phyloP scores from a whole-genome alignment of 352 stramenopile species.

The Blastocystis sp. region DNA sequence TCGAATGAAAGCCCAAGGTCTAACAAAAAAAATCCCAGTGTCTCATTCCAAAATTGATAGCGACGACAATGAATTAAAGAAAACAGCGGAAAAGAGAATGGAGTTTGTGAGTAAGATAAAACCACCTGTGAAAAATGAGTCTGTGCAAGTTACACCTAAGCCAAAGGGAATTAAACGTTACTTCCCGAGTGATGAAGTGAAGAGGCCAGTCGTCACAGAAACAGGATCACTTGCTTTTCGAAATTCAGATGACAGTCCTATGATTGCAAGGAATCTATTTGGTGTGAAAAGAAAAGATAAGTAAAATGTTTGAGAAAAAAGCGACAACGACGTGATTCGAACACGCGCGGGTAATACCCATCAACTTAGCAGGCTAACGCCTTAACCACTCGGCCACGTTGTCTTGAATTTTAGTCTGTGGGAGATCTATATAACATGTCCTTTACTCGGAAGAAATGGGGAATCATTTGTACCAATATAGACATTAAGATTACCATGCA shows the following conservation, averaged over 20 bases:
- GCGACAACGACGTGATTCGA: slow-evolving; percentile 50
- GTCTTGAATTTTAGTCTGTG: not conserved
- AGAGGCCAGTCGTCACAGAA: not conserved
- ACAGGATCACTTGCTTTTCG: not conserved
- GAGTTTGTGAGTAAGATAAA: slow-evolving; percentile 41
- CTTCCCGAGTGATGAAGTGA: slow-evolving; percentile 37
- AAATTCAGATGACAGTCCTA: not conserved
- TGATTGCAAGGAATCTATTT: not conserved
- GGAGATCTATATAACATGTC: no score
- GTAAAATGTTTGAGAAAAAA: slow-evolving; percentile 26
- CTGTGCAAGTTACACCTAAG: not conserved
- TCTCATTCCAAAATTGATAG: not conserved
- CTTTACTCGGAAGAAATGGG: no score
- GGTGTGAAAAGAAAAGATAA: slow-evolving; percentile 14
- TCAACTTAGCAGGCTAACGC: slow-evolving; percentile 46
- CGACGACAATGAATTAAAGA: slow-evolving; percentile 1
- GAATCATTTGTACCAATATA: no score
- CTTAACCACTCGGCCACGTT: slow-evolving; percentile 40
- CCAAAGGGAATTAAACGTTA: slow-evolving; percentile 54
- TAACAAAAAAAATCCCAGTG: not conserved
- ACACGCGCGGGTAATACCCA: slow-evolving; percentile 29
- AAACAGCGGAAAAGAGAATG: not conserved
- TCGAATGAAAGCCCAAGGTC: not conserved
- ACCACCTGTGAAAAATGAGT: not conserved
- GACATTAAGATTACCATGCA: no score